Base-by-base conservation (phyloP, 768 basidiomycete species). In the Mycena chlorophos region DNA sequence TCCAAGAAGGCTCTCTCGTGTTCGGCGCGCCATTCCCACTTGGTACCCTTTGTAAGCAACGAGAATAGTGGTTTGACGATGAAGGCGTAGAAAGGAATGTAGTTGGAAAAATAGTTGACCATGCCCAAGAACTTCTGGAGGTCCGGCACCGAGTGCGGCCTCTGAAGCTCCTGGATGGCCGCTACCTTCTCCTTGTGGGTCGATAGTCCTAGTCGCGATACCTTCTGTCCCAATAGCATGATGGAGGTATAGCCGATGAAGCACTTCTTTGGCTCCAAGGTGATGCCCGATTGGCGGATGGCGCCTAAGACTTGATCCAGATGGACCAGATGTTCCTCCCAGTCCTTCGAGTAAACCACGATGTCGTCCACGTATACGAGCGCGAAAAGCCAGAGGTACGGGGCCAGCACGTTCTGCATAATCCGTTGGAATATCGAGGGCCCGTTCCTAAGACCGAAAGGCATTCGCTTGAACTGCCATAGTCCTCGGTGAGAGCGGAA, bases 401-500 rank as follows among this genome's bases (percentile, higher is more conserved):
- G 40, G 40, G 40, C 40, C 22, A 43, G 19, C 10, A 43, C 19
- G 14, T 19, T 23, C 40, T 47, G 45, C 45, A 47, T 47, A 8
- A 47, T 47, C 14, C 45, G 45, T 25, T 47, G 45, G 19, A 47
- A 47, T 14, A 47, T 47, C 12, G 45, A 47, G 4, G 45, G 45
- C 4, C 45, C 45, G 45, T 47, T 47, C 20, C 45, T 14, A 8
- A 47, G 26, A 5, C 45, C 45, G 45, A 47, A 47, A 22, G 45
- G 45, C 45, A 47, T 47, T 8, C 28, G 22, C 5, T 19, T 26
- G 54, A 73, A 73, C 49, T 73, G 71, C 46, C 58, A 67, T 2
- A 72, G 62, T 2, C 72, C 72, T 39, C 57, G 39, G 42, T 71
- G 72, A 0, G 69, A 66, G 0, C 68, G 50, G 52, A 73, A 73